Evolutionary conservation across 1,284 basidiomycete genomes (phyloP).

Genomic region (Malassezia obtusa): DNA sequence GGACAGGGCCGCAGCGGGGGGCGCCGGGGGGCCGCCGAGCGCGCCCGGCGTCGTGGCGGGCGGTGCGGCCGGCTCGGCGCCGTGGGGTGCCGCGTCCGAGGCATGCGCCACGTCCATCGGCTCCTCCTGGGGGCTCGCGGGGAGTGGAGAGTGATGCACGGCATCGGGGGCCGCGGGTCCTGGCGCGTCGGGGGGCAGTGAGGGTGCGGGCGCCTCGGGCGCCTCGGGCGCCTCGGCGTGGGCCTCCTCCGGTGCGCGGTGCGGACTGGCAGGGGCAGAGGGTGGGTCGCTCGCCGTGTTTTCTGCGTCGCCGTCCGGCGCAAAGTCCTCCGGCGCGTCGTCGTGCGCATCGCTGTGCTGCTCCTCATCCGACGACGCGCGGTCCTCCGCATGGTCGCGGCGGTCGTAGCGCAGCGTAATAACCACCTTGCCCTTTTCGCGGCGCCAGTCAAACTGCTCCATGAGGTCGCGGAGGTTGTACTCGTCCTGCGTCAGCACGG

Average conservation of each 20-base stretch:
- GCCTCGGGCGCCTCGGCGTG: neutral
- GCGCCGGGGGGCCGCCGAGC: neutral
- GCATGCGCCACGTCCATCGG: neutral
- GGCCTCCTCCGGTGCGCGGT: neutral
- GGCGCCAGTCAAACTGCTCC: conserved; percentile 37
- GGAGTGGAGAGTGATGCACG: neutral
- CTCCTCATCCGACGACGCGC: conserved; percentile 21
- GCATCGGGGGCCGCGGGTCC: neutral
- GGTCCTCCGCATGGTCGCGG: conserved; percentile 53
- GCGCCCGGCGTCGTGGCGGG: neutral
- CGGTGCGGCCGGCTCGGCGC: neutral
- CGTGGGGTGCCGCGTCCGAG: neutral
- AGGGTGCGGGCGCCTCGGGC: too few species aligned
- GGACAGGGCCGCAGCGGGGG: neutral
- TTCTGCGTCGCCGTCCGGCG: too few species aligned
- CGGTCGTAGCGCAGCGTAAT: conserved; percentile 65
- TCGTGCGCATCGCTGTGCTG: neutral
- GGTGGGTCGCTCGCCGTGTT: neutral
- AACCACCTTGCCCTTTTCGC: conserved; percentile 34
- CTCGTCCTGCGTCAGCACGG: conserved; percentile 23
- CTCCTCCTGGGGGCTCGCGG: neutral
- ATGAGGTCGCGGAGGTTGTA: conserved; percentile 48
- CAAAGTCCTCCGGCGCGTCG: neutral
- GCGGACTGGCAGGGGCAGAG: neutral
- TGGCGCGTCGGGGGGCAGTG: too few species aligned